Conservation (phyloP, 805 yeast species). For the Saturnispora diversa region DNA sequence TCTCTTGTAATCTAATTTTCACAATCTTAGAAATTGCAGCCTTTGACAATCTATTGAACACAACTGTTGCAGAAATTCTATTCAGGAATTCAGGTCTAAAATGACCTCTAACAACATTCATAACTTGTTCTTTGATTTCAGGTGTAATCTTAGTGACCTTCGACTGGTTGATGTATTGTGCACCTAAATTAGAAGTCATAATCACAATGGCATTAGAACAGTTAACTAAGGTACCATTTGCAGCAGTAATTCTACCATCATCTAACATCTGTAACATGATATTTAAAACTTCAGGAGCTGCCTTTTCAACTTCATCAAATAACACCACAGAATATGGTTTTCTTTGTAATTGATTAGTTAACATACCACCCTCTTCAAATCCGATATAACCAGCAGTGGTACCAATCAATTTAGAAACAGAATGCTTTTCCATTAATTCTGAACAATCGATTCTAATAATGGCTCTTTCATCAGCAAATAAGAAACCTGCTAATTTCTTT, state of each 20-base stretch:
- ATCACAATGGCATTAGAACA: conserved; percentile 88
- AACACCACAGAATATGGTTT: conserved; percentile 93
- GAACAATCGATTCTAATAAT: conserved; percentile 98
- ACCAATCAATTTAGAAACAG: conserved; percentile 90
- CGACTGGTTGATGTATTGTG: conserved; percentile 69
- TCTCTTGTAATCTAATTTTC: conserved; percentile 72
- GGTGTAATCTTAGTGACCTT: conserved; percentile 56
- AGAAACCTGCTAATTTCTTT: conserved; percentile 90
- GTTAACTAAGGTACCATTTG: conserved; percentile 88
- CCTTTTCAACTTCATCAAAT: conserved; percentile 97
- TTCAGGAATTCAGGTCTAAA: conserved; percentile 97
- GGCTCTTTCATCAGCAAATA: conserved; percentile 92
- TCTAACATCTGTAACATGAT: conserved; percentile 86
- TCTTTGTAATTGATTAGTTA: conserved; percentile 85
- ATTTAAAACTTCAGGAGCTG: conserved; percentile 95
- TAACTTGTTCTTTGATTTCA: conserved; percentile 66
- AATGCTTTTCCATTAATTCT: conserved; percentile 90
- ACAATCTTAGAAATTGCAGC: conserved; percentile 91
- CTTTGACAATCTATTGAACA: conserved; percentile 87
- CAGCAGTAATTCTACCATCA: conserved; percentile 92
- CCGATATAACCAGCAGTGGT: conserved; percentile 98
- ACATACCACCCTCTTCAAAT: conserved; percentile 93
- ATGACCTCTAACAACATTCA: conserved; percentile 77
- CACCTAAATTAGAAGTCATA: conserved; percentile 97
- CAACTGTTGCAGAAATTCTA: conserved; percentile 88